A percentile compares a stretch with the other conserved stretches of the same genome.
These are phyloP conservation scores for Wickerhamia fluorescens DNA, from an alignment of 805 yeast genomes.

Conservation along the genomic window DNA sequence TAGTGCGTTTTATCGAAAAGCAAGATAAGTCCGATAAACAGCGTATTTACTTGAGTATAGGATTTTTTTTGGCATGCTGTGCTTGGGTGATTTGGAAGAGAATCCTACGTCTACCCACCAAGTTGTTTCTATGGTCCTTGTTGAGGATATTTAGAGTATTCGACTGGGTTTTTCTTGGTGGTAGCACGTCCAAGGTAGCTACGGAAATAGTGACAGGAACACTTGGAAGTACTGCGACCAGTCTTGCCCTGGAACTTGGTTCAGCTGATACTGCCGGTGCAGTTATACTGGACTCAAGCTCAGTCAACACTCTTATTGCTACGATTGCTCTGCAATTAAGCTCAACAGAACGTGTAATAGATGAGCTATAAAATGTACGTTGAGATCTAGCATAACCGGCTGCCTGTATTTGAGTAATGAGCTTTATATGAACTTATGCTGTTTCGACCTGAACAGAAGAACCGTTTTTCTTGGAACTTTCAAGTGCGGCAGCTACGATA, in stretches of 20 bases:
- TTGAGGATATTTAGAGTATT: conserved; percentile 24
- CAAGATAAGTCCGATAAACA: conserved; percentile 43
- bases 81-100: conserved; percentile 46
- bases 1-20: conserved; percentile 46
- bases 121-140: conserved; percentile 40
- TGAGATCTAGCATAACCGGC: too few species aligned
- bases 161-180: conserved; percentile 8
- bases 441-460: conserved; percentile 40
- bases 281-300: background rate
- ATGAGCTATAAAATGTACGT: conserved; percentile 4
- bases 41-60: conserved; percentile 41
- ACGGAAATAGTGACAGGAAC: background rate
- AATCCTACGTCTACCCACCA: conserved; percentile 38
- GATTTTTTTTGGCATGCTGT: conserved; percentile 39
- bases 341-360: conserved; percentile 3
- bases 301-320: too few species aligned
- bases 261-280: background rate
- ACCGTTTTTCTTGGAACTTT: conserved; percentile 55
- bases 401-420: too few species aligned
- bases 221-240: too few species aligned
- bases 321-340: conserved; percentile 1
- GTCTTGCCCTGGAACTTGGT: background rate
- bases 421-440: background rate
- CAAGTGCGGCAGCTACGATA: conserved; percentile 76
- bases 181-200: background rate